Base-by-base conservation (phyloP, 495 filamentous ascomycete species). In the Sordaria brevicollis region DNA sequence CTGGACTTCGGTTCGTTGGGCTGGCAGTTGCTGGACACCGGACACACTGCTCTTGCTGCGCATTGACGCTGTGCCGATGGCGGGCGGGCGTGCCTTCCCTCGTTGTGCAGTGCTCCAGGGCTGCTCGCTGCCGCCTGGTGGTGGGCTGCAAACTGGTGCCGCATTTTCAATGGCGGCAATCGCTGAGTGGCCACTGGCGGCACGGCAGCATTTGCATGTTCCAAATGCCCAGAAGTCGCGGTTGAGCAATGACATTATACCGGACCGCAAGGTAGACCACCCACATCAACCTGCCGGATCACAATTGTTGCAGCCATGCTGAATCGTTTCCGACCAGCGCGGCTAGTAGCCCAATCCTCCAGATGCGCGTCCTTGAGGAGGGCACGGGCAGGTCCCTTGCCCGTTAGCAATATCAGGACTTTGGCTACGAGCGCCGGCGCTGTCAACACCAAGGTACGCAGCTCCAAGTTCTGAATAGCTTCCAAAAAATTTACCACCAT, bases 241-340 rank as follows among this genome's bases (percentile, higher is more conserved):
- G 11, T 57, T 31, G 25, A 62, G 49, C 49, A 62, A 62, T 62
- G 49, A 31, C 49, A 62, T 31, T 31, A 62, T 62, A 62, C 49
- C 49, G 49, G 49, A 62, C 49, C n/a, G n/a, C n/a, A 13, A 62
- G 49, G 49, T 62, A 62, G 25, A 62, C 21, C 25, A 62, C 25
- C 49, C 25, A 62, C 49, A 62, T 62, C 13, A 62, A 21, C 21
- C 49, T 62, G 49, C 49, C 49, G 49, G 11, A 62, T 62, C 49
- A 62, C 49, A 62, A 62, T 13, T 31, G 49, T 62, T 62, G 70
- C 67, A 62, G 69, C 37, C 71, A 79, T 79, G 77, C 73, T 79
- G 38, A 67, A 70, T 75, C 71, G 71, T 19, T 74, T 73, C 69
- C 71, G 71, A 68, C 70, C 77, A 36, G 67, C 76, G 37, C 71